phyloP scores from a whole-genome alignment of 257 asterid species.

The Nicotiana tomentosiformis region DNA sequence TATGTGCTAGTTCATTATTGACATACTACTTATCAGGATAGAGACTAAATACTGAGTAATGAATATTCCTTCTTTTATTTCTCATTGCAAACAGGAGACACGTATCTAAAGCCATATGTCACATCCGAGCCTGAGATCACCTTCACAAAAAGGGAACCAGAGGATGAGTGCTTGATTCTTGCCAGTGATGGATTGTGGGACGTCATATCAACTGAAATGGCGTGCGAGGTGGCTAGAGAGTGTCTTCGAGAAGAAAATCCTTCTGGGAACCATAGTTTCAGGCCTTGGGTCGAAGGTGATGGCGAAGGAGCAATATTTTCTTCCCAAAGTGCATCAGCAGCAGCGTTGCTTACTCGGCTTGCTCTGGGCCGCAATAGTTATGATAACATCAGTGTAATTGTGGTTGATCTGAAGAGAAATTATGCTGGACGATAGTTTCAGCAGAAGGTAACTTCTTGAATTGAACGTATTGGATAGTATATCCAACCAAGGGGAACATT shows the following conservation, averaged over 20 bases:
- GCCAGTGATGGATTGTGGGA: slow-evolving; percentile 22
- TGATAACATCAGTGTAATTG: slow-evolving; percentile 12
- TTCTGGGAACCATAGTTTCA: not conserved
- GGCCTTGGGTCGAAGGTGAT: not conserved
- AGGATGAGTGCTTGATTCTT: slow-evolving; percentile 17
- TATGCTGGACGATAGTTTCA: not conserved
- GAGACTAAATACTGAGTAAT: not conserved
- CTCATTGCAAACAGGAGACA: slow-evolving; percentile 11
- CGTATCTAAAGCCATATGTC: slow-evolving; percentile 3
- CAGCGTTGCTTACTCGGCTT: slow-evolving; percentile 6
- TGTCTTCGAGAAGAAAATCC: not conserved
- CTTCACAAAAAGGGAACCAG: not conserved
- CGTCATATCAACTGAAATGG: slow-evolving; percentile 9
- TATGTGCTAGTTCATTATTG: not conserved
- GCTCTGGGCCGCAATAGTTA: slow-evolving; percentile 3
- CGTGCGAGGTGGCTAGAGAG: slow-evolving; percentile 6
- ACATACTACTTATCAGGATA: not conserved
- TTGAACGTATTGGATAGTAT: not conserved
- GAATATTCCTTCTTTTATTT: not conserved
- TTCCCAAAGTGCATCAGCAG: slow-evolving; percentile 12
- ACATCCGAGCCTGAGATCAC: slow-evolving; percentile 14
- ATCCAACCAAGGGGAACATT: not conserved
- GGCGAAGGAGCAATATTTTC: not conserved
- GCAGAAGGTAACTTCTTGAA: not conserved
- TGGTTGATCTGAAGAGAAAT: slow-evolving; percentile 11